Percentiles rank a stretch among this genome's conserved stretches.
Conservation (phyloP, 2,329 filamentous ascomycete species). For the Alternaria triticina region DNA sequence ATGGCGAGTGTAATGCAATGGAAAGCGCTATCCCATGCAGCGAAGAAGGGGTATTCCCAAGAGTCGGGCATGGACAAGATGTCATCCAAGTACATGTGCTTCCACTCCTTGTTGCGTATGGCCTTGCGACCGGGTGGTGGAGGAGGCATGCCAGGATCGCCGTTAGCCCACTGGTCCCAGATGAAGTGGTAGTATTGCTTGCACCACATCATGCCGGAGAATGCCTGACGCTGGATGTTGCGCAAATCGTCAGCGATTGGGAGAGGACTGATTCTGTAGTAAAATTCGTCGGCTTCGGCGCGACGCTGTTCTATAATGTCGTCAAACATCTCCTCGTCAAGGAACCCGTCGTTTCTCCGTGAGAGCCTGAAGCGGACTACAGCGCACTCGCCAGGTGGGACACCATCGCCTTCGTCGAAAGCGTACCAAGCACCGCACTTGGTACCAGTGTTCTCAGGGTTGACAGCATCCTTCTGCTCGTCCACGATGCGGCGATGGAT, state of each 20-base stretch:
- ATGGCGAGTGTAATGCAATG: constrained; percentile 95
- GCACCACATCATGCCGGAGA: constrained; percentile 97
- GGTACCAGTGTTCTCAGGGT: constrained; percentile 79
- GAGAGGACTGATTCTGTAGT: constrained; percentile 88
- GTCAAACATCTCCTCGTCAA: constrained; percentile 93
- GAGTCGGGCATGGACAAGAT: constrained; percentile 98
- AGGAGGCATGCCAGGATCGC: constrained; percentile 85
- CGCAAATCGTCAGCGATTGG: constrained; percentile 93
- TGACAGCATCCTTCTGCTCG: constrained; percentile 78
- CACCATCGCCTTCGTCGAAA: constrained; percentile 88
- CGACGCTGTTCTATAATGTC: constrained; percentile 84
- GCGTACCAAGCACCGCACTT: constrained; percentile 91
- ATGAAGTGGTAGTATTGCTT: constrained; percentile 97
- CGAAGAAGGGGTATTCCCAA: constrained; percentile 98
- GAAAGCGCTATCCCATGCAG: constrained; percentile 96
- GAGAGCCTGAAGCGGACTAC: constrained; percentile 93
- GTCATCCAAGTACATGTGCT: constrained; percentile 92
- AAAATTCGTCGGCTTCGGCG: constrained; percentile 95
- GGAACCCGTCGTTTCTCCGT: constrained; percentile 73
- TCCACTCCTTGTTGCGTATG: constrained; percentile 89
- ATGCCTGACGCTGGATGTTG: constrained; percentile 93
- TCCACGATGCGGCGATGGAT: constrained; percentile 90
- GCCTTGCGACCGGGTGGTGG: constrained; percentile 80
- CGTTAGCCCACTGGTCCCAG: constrained; percentile 97
- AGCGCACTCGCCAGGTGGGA: constrained; percentile 88